Conservation (phyloP, 108 stramenopile genomes). For the Skeletonema marinoi region DNA sequence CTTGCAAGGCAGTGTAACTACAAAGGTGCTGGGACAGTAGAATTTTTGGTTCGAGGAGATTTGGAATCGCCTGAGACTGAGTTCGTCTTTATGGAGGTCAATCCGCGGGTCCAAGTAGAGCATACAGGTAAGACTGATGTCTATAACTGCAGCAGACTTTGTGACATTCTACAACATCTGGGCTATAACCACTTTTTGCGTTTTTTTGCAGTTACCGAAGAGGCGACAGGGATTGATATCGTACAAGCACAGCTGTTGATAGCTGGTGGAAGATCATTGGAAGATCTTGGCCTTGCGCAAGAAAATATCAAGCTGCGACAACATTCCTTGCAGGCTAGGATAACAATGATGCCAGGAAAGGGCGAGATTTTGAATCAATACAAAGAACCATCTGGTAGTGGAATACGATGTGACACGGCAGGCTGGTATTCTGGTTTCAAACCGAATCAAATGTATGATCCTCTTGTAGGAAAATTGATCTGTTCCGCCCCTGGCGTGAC, state of each 20-base stretch:
- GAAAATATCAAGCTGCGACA: conserved; percentile 51
- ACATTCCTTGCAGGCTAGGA: conserved; percentile 76
- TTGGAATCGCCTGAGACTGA: conserved; percentile 52
- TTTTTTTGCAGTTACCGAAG: conserved; percentile 61
- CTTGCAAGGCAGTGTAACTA: conserved; percentile 77
- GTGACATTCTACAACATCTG: not conserved
- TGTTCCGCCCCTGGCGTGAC: conserved; percentile 74
- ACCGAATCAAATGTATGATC: conserved; percentile 80
- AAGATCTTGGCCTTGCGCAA: conserved; percentile 56
- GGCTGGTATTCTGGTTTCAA: conserved; percentile 54
- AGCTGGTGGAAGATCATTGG: conserved; percentile 73
- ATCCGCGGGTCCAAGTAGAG: conserved; percentile 89
- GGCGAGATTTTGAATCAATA: conserved; percentile 64
- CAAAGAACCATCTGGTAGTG: conserved; percentile 59
- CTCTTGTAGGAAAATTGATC: conserved; percentile 82
- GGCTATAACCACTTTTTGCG: not conserved
- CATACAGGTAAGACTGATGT: conserved; percentile 57
- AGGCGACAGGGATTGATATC: conserved; percentile 84
- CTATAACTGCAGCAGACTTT: not conserved
- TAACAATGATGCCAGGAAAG: conserved; percentile 76
- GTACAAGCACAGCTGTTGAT: conserved; percentile 84
- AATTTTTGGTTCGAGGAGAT: conserved; percentile 80
- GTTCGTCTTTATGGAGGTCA: conserved; percentile 91
- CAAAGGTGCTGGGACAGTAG: conserved; percentile 88
- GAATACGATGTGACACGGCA: conserved; percentile 66